Evolutionary conservation across 2,329 filamentous ascomycete genomes (phyloP).

Genomic region (Pleoardoris graminearum): DNA sequence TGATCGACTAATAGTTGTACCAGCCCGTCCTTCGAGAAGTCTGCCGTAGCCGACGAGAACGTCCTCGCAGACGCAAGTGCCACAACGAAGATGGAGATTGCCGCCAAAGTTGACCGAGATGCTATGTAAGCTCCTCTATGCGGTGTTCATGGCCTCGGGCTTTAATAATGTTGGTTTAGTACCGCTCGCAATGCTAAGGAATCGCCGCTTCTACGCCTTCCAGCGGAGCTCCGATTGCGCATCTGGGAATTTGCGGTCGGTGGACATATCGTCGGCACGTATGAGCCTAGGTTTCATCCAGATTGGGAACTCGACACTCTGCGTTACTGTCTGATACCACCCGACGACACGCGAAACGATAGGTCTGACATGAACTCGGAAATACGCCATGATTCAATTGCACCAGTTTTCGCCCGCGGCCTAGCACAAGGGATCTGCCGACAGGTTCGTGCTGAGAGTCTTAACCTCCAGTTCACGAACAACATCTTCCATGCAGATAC

Average conservation of each 20-base stretch:
- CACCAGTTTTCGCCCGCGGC: not conserved
- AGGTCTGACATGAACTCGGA: too few species aligned
- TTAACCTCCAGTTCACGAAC: not conserved
- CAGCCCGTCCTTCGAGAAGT: too few species aligned
- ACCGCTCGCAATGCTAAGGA: not conserved
- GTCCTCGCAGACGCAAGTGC: not conserved
- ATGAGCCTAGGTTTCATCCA: not conserved
- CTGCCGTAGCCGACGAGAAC: not conserved
- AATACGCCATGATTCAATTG: not conserved
- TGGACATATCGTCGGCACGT: not conserved
- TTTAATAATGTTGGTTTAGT: too few species aligned
- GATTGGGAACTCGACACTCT: too few species aligned
- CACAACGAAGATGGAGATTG: not conserved
- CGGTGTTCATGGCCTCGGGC: too few species aligned
- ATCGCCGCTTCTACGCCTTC: not conserved
- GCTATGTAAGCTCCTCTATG: not conserved
- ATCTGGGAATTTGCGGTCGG: not conserved
- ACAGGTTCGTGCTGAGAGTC: not conserved
- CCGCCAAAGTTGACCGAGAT: not conserved
- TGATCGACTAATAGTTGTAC: too few species aligned
- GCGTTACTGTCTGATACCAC: too few species aligned
- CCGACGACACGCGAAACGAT: too few species aligned
- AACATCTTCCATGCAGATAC: not conserved
- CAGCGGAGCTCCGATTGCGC: not conserved
- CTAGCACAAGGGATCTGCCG: not conserved